phyloP scores from a whole-genome alignment of 306 rosid genomes.

The Alnus glutinosa region DNA sequence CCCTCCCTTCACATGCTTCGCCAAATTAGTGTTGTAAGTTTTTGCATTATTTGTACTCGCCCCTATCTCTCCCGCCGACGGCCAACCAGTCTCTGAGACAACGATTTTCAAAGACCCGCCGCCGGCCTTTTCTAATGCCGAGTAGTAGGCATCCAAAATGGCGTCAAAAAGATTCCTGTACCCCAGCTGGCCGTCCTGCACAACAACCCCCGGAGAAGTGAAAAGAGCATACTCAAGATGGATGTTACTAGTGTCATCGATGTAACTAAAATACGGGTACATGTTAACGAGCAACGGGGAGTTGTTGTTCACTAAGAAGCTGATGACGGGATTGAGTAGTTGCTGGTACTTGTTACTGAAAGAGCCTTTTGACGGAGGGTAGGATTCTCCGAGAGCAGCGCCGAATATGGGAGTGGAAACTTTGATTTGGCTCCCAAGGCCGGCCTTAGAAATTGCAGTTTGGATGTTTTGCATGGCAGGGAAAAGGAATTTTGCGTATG shows the following conservation, averaged over 20 bases:
- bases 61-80: conserved; percentile 37
- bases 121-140: conserved; percentile 45
- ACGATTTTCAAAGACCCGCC: conserved; percentile 36
- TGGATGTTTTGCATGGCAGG: conserved; percentile 50
- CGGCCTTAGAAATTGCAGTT: conserved; percentile 29
- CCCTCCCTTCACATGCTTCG: conserved; percentile 38
- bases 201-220: conserved; percentile 20
- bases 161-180: conserved; percentile 48
- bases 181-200: conserved; percentile 29
- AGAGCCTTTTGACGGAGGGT: conserved; percentile 45
- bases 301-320: conserved; percentile 18
- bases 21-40: conserved; percentile 38
- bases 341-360: conserved; percentile 14
- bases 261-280: conserved; percentile 40
- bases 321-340: conserved; percentile 28
- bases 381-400: conserved; percentile 29
- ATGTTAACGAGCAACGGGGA: conserved; percentile 44
- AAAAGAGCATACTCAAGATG: conserved; percentile 40
- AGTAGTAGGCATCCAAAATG: conserved; percentile 35
- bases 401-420: conserved; percentile 37
- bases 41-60: conserved; percentile 34
- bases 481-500: conserved; percentile 23
- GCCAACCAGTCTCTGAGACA: conserved; percentile 57
- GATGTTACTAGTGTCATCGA: background rate
- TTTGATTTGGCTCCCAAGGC: conserved; percentile 31